Conservation (phyloP, 2,329 filamentous ascomycete species). For the Phialophora verrucosa region DNA sequence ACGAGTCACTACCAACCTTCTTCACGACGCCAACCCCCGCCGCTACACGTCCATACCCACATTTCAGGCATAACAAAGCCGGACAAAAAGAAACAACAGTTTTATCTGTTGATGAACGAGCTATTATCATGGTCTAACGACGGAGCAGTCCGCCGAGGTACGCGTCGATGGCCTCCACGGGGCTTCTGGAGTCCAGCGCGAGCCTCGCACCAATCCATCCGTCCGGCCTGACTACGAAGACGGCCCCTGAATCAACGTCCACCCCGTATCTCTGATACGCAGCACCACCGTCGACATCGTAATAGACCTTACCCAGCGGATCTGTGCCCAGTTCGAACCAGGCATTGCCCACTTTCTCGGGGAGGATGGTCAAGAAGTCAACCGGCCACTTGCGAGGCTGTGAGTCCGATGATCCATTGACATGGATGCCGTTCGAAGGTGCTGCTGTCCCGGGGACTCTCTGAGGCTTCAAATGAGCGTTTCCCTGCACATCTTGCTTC, state of each 20-base stretch:
- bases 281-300: slow-evolving; percentile 42
- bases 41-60: neutral
- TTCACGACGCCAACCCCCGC: neutral
- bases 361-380: slow-evolving; percentile 41
- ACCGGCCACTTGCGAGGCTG: slow-evolving; percentile 28
- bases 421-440: slow-evolving; percentile 18
- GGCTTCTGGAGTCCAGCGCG: slow-evolving; percentile 18
- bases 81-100: neutral
- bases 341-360: slow-evolving; percentile 43
- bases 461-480: slow-evolving; percentile 64
- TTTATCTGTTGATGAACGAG: neutral
- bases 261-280: slow-evolving; percentile 45
- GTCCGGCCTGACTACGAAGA: slow-evolving; percentile 36
- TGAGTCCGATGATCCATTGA: slow-evolving; percentile 23
- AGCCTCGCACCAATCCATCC: slow-evolving; percentile 36
- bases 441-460: slow-evolving; percentile 10
- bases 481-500: slow-evolving; percentile 79
- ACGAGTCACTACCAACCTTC: neutral
- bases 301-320: slow-evolving; percentile 46
- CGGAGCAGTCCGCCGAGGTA: slow-evolving; percentile 32
- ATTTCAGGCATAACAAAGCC: neutral
- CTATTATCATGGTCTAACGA: slow-evolving; percentile 10
- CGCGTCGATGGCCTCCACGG: slow-evolving; percentile 25
- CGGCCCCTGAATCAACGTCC: slow-evolving; percentile 29
- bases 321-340: slow-evolving; percentile 46